Conservation (phyloP, 768 basidiomycete species). For the Neoboletus subvelutipes region DNA sequence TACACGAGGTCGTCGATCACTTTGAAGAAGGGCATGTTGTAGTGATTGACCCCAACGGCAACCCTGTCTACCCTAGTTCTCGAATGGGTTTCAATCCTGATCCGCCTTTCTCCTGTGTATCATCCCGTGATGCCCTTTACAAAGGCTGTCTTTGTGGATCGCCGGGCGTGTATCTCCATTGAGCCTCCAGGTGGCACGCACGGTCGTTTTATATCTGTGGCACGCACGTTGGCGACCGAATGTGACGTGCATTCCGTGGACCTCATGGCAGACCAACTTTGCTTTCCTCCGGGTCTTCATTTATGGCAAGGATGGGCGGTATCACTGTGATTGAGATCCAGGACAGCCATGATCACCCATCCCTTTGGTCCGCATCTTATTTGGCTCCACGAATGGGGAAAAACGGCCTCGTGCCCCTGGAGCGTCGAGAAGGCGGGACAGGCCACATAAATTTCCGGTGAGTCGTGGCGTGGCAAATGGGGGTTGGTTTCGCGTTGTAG, state of each 20-base stretch:
- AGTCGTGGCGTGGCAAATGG: conserved; percentile 19
- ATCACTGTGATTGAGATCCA: neutral
- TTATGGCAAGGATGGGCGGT: conserved; percentile 1
- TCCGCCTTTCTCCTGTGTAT: neutral
- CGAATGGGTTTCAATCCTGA: neutral
- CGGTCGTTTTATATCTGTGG: neutral
- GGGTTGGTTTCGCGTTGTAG: neutral
- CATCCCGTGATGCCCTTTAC: neutral
- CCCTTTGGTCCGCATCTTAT: neutral
- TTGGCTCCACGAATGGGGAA: conserved; percentile 3
- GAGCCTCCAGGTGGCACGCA: neutral
- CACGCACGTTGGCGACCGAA: neutral
- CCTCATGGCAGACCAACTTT: conserved; percentile 1
- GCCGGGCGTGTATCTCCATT: neutral
- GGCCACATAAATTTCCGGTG: conserved; percentile 51
- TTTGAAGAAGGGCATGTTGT: conserved; percentile 46
- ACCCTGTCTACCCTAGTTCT: conserved; percentile 31
- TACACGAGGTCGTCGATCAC: conserved; percentile 53
- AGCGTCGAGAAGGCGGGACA: conserved; percentile 36
- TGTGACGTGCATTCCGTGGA: neutral
- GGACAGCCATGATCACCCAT: neutral
- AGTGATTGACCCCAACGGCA: conserved; percentile 30
- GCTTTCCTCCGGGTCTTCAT: conserved; percentile 5
- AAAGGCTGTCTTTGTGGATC: conserved; percentile 1
- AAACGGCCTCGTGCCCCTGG: conserved; percentile 17